A percentile compares a stretch with the other conserved stretches of the same genome.
phyloP scores from a whole-genome alignment of 257 asterid species.

The Eustoma russellianum region DNA sequence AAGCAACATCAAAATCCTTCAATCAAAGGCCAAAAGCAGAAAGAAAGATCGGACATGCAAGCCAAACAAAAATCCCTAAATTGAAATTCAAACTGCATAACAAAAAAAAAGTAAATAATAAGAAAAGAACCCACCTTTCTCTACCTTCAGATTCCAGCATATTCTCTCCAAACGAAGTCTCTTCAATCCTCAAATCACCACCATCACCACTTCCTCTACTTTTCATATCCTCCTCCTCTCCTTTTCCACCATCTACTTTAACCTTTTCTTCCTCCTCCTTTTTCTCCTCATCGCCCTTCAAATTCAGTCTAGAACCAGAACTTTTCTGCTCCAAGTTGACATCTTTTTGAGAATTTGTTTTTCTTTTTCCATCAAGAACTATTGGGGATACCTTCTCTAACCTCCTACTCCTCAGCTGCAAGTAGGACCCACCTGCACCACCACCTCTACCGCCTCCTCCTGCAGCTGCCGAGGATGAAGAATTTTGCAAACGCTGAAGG shows the following conservation, averaged over 20 bases:
- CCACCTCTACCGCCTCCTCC: constrained; percentile 13
- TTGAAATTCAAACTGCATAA: not conserved
- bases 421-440: constrained; percentile 17
- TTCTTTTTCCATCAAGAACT: constrained; percentile 11
- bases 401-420: constrained; percentile 25
- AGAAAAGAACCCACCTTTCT: constrained; percentile 17
- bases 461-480: constrained; percentile 2
- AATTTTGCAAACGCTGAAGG: constrained; percentile 19
- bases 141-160: constrained; percentile 21
- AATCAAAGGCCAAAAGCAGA: not conserved
- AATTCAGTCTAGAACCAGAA: not conserved
- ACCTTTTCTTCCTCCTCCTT: constrained; percentile 2
- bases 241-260: not conserved
- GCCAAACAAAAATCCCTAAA: not conserved
- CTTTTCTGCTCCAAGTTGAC: constrained; percentile 5
- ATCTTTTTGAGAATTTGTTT: constrained; percentile 13
- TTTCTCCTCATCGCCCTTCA: constrained; percentile 1
- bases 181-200: constrained; percentile 6
- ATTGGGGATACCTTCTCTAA: constrained; percentile 15
- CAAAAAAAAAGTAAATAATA: not conserved
- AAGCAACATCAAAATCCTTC: not conserved
- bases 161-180: constrained; percentile 24
- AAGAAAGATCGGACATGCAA: constrained; percentile 6
- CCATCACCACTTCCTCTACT: not conserved
- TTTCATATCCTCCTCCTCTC: constrained; percentile 1